These are phyloP conservation scores for Aciculosporium take DNA, from an alignment of 2,329 filamentous ascomycete species.

Conservation along the genomic window DNA sequence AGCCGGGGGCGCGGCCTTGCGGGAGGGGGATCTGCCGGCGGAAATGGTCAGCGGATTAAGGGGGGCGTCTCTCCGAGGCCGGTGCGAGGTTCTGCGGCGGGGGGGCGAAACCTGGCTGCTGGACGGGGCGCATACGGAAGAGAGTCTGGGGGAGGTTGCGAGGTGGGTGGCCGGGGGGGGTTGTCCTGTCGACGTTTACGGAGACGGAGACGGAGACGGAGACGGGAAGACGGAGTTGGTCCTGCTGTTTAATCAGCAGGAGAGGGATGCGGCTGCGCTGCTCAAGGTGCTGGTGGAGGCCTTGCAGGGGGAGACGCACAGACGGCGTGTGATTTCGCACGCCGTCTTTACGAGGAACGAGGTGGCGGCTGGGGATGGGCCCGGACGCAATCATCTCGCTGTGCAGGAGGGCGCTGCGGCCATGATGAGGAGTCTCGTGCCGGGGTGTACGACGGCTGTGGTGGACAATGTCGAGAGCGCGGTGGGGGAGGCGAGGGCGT, in stretches of 20 bases:
- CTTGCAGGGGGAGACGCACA: constrained; percentile 26
- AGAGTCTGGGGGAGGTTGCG: constrained; percentile 64
- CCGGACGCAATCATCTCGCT: constrained; percentile 21
- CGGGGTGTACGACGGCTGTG: constrained; percentile 29
- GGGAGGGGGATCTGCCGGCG: constrained; percentile 8
- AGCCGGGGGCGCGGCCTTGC: constrained; percentile 9
- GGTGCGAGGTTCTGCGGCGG: constrained; percentile 54
- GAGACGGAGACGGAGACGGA: too few relatives aligned
- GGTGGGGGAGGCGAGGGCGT: constrained; percentile 38
- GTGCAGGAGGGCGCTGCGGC: constrained; percentile 56
- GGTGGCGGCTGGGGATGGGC: constrained; percentile 4
- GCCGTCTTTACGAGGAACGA: constrained; percentile 74
- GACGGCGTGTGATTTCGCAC: constrained; percentile 43
- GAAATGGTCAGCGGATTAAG: constrained; percentile 51
- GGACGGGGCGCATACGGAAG: constrained; percentile 77
- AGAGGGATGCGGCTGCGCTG: constrained; percentile 56
- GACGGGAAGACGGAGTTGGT: constrained; percentile 27
- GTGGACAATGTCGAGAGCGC: constrained; percentile 60
- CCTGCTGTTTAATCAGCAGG: constrained; percentile 88
- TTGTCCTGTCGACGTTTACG: background rate
- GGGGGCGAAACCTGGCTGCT: constrained; percentile 57
- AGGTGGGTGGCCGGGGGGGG: constrained; percentile 52
- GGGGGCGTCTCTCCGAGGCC: constrained; percentile 54
- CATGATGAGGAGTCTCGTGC: constrained; percentile 43
- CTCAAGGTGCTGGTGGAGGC: constrained; percentile 48